These are phyloP conservation scores for Phoenix dactylifera DNA, from an alignment of 176 grass and related monocot genomes.

Conservation along the genomic window DNA sequence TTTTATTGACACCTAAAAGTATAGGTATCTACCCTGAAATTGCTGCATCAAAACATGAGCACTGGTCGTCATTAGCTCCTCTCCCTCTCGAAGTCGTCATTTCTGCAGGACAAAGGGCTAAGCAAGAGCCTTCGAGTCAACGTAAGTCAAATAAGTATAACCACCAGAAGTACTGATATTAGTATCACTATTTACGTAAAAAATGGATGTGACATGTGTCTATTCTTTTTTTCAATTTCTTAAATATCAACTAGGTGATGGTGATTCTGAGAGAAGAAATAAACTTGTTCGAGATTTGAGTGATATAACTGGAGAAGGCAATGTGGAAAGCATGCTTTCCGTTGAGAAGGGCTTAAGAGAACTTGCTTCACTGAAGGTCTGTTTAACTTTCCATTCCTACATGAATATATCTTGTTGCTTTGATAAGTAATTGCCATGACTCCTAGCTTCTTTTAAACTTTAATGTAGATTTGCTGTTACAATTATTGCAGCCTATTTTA, in stretches of 20 bases:
- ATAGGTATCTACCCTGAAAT: conserved; percentile 86
- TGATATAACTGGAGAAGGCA: conserved; percentile 71
- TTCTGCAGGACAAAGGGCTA: conserved; percentile 76
- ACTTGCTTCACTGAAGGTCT: conserved; percentile 75
- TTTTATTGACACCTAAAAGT: conserved; percentile 17
- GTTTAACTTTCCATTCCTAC: neutral
- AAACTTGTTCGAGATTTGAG: conserved; percentile 48
- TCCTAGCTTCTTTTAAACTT: too few relatives aligned
- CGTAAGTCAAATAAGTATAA: conserved; percentile 24
- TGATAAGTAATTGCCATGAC: neutral
- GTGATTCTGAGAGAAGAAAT: conserved; percentile 34
- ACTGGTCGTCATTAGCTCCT: conserved; percentile 93
- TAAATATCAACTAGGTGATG: conserved; percentile 28
- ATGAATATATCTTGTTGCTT: neutral
- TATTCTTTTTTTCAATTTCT: neutral
- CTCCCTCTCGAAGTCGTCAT: conserved; percentile 84
- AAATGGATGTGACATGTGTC: neutral
- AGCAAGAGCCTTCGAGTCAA: conserved; percentile 38
- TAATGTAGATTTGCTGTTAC: too few relatives aligned
- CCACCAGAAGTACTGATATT: neutral
- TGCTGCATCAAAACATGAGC: conserved; percentile 68
- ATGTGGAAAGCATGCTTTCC: conserved; percentile 84
- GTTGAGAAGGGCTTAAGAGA: conserved; percentile 96
- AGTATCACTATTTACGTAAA: neutral
- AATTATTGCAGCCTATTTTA: neutral